Percentiles rank a stretch among this genome's conserved stretches.
Conservation (phyloP, 2,329 filamentous ascomycete species). For the Exophiala bonariae region DNA sequence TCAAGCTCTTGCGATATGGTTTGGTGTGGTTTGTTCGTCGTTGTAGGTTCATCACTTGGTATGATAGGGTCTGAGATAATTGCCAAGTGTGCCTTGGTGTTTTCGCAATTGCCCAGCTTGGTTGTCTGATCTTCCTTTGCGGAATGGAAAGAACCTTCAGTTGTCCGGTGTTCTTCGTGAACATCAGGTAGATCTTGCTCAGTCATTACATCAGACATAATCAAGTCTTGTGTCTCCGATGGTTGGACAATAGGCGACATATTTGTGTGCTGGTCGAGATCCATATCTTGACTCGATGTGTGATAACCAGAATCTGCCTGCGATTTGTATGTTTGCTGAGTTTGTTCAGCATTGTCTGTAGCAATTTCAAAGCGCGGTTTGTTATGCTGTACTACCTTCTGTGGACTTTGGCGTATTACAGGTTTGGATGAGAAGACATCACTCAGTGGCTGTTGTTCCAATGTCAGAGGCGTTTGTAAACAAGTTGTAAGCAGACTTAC, state of each 20-base stretch:
- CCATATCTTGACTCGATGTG: constrained; percentile 43
- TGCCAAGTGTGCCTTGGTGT: no score
- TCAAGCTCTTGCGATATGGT: constrained; percentile 40
- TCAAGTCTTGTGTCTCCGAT: constrained; percentile 11
- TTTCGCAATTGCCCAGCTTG: constrained; percentile 23
- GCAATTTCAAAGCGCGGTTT: constrained; percentile 34
- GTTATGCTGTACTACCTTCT: constrained; percentile 35
- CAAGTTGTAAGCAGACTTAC: constrained; percentile 35
- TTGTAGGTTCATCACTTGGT: not conserved
- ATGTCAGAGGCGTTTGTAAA: constrained; percentile 15
- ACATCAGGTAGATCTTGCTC: constrained; percentile 37
- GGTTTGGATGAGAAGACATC: constrained; percentile 49
- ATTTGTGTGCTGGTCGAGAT: constrained; percentile 31
- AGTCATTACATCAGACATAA: constrained; percentile 15
- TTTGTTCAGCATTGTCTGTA: constrained; percentile 33
- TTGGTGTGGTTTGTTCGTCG: constrained; percentile 16
- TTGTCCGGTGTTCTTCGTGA: constrained; percentile 35
- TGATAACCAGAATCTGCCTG: constrained; percentile 51
- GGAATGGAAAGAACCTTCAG: constrained; percentile 49
- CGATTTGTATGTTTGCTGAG: constrained; percentile 36
- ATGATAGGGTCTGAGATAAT: not conserved
- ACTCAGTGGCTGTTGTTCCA: constrained; percentile 42
- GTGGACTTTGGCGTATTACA: constrained; percentile 31
- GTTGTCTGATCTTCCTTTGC: constrained; percentile 37
- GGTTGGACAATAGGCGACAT: constrained; percentile 1